These are phyloP conservation scores for Astrothelium subdiscretum DNA, from an alignment of 495 filamentous ascomycete genomes.

Conservation along the genomic window DNA sequence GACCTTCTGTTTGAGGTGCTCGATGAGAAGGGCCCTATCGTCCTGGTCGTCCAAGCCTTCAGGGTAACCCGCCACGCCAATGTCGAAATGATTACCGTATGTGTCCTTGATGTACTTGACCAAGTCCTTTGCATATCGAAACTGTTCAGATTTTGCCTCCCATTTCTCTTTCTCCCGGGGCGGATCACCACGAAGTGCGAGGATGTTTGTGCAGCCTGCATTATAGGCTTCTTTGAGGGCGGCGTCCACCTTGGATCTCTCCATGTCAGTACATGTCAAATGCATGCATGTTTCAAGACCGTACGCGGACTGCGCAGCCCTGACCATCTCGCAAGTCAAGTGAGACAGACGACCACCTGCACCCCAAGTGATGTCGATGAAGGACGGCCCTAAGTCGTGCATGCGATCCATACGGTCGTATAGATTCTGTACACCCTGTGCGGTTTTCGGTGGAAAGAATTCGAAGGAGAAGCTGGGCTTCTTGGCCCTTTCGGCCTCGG, in stretches of 20 bases:
- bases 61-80: slow-evolving; percentile 94
- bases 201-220: slow-evolving; percentile 93
- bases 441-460: slow-evolving; percentile 99
- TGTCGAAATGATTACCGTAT: slow-evolving; percentile 94
- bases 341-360: slow-evolving; percentile 84
- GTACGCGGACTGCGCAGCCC: slow-evolving; percentile 89
- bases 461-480: slow-evolving; percentile 93
- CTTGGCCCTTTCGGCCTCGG: slow-evolving; percentile 62
- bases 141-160: slow-evolving; percentile 48
- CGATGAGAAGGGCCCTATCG: slow-evolving; percentile 70
- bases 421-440: slow-evolving; percentile 95
- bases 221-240: slow-evolving; percentile 84
- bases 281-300: slow-evolving; percentile 99
- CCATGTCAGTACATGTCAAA: slow-evolving; percentile 98
- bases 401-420: slow-evolving; percentile 99
- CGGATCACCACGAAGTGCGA: slow-evolving; percentile 89
- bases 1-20: slow-evolving; percentile 95
- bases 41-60: slow-evolving; percentile 91
- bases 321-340: slow-evolving; percentile 95
- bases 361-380: slow-evolving; percentile 98
- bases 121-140: slow-evolving; percentile 85
- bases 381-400: slow-evolving; percentile 83
- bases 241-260: slow-evolving; percentile 73
- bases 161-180: slow-evolving; percentile 91
- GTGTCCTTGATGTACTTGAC: slow-evolving; percentile 81